These are phyloP conservation scores for Talaromyces proteolyticus DNA, from an alignment of 495 filamentous ascomycete genomes.

Conservation along the genomic window DNA sequence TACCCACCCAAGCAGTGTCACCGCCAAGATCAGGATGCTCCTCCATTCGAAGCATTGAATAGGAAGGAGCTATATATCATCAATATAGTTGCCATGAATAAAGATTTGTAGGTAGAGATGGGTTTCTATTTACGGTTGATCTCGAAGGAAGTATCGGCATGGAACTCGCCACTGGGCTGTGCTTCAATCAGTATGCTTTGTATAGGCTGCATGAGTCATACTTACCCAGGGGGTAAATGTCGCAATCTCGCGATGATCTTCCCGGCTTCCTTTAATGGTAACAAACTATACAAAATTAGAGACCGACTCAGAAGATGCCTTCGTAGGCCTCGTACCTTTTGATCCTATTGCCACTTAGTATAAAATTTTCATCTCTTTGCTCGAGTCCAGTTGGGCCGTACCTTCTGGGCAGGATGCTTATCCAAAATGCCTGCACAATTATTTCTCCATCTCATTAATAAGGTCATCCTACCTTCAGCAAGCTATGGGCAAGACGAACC, in stretches of 20 bases:
- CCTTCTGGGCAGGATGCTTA: conserved; percentile 43
- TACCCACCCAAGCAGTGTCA: conserved; percentile 41
- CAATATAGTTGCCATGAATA: too few species aligned
- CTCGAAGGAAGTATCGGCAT: conserved; percentile 48
- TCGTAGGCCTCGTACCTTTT: too few species aligned
- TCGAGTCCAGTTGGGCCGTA: conserved; percentile 4
- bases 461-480: neutral
- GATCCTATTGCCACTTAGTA: conserved; percentile 6
- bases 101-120: too few species aligned
- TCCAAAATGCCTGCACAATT: conserved; percentile 37
- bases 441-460: conserved; percentile 5
- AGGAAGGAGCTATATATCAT: conserved; percentile 33
- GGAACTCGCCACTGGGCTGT: conserved; percentile 36
- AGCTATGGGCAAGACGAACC: conserved; percentile 14
- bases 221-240: conserved; percentile 35
- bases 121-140: conserved; percentile 35
- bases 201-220: conserved; percentile 9
- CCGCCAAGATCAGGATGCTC: conserved; percentile 48
- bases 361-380: too few species aligned
- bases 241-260: conserved; percentile 29
- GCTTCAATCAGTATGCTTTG: neutral
- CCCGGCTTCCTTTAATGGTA: conserved; percentile 26
- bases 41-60: conserved; percentile 49
- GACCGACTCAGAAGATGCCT: too few species aligned
- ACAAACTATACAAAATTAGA: too few species aligned